A percentile compares a stretch with the other conserved stretches of the same genome.
Evolutionary conservation across 2,329 filamentous ascomycete species (phyloP).

Genomic region (Neonectria magnoliae): DNA sequence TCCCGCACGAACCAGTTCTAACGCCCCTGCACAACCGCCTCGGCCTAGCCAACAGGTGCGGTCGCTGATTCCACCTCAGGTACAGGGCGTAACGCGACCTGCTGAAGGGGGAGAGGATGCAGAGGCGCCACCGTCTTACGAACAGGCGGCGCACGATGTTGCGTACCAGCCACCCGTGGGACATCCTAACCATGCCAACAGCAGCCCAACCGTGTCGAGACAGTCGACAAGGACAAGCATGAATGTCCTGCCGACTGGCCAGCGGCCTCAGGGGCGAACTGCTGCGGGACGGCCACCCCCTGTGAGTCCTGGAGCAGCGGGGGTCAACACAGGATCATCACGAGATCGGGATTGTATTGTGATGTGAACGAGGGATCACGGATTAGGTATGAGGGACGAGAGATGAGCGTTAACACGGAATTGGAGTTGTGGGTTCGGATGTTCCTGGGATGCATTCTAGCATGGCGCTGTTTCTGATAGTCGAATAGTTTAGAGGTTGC

Average conservation of each 20-base stretch:
- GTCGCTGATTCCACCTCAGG: constrained; percentile 52
- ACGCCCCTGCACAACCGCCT: constrained; percentile 28
- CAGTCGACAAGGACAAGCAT: constrained; percentile 36
- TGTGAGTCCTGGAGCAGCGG: constrained; percentile 36
- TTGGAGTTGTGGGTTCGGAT: neutral
- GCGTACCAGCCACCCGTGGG: constrained; percentile 63
- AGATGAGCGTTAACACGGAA: neutral
- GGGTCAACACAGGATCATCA: constrained; percentile 27
- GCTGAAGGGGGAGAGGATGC: constrained; percentile 60
- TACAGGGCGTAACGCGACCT: constrained; percentile 49
- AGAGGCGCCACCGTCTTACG: constrained; percentile 67
- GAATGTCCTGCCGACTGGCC: constrained; percentile 24
- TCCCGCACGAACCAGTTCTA: constrained; percentile 38
- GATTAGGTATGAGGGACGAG: neutral
- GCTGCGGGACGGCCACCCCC: constrained; percentile 38
- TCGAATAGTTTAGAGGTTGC: neutral
- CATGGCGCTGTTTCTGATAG: constrained; percentile 9
- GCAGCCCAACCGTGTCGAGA: constrained; percentile 38
- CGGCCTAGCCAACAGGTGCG: constrained; percentile 49
- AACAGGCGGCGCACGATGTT: constrained; percentile 63
- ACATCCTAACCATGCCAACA: constrained; percentile 60
- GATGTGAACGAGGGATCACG: constrained; percentile 52
- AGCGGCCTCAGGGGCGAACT: constrained; percentile 30
- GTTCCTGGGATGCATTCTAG: constrained; percentile 9
- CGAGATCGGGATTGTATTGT: constrained; percentile 55